These are phyloP conservation scores for Pestalotiopsis sp. DNA, from an alignment of 2,329 filamentous ascomycete species.

Conservation along the genomic window DNA sequence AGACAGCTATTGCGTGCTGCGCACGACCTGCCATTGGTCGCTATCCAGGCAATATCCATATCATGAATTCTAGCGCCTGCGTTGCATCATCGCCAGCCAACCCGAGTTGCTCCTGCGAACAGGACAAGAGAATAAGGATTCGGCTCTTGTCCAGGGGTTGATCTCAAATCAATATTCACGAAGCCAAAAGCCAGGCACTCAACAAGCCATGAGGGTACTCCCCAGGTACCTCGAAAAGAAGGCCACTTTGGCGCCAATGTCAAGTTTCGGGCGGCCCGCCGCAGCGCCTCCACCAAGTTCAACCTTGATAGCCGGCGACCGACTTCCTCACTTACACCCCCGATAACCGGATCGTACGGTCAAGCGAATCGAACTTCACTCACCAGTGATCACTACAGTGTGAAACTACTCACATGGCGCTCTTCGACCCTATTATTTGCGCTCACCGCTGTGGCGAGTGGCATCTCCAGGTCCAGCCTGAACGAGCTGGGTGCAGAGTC, in stretches of 20 bases:
- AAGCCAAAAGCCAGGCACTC: not conserved
- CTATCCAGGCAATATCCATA: constrained; percentile 22
- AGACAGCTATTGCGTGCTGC: constrained; percentile 37
- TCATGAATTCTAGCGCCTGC: constrained; percentile 33
- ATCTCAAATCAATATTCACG: not conserved
- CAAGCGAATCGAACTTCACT: not conserved
- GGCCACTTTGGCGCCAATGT: not conserved
- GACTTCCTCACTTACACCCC: not conserved
- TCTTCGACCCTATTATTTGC: not conserved
- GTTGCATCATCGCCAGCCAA: constrained; percentile 29
- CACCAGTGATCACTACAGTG: not conserved
- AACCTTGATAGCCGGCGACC: not conserved
- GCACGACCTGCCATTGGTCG: constrained; percentile 31
- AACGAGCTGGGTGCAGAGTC: not conserved
- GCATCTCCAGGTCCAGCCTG: not conserved
- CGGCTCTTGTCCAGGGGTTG: not conserved
- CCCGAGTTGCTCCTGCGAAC: constrained; percentile 2
- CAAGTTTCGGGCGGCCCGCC: not conserved
- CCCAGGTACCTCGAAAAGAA: not conserved
- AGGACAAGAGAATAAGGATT: not conserved
- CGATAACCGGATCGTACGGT: not conserved
- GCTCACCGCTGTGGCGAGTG: not conserved
- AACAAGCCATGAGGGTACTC: not conserved
- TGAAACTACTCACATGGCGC: not conserved
- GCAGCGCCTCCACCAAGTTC: not conserved